phyloP scores from a whole-genome alignment of 2,329 filamentous ascomycete species.

The Calycina herbarum region DNA sequence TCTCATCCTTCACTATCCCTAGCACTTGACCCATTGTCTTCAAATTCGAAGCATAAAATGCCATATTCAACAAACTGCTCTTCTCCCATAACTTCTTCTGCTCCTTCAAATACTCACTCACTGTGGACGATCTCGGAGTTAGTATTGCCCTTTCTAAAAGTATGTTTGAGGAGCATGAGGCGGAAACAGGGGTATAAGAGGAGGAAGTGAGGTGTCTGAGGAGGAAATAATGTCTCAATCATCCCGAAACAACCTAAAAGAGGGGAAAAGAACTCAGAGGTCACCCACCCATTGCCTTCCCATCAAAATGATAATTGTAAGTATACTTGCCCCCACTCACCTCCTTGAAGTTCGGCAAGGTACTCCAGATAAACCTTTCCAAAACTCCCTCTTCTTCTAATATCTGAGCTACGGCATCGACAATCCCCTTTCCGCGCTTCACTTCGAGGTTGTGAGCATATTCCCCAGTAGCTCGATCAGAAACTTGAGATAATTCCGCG shows the following conservation, averaged over 20 bases:
- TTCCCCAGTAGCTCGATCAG: slow-evolving; percentile 26
- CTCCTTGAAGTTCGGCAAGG: slow-evolving; percentile 35
- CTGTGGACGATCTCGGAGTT: too few relatives aligned
- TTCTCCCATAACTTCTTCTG: slow-evolving; percentile 34
- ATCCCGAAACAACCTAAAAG: too few relatives aligned
- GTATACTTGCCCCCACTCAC: slow-evolving; percentile 42
- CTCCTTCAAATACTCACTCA: slow-evolving; percentile 31
- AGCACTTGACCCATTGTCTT: slow-evolving; percentile 13
- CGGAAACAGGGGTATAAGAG: too few relatives aligned
- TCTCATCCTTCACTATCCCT: slow-evolving; percentile 5
- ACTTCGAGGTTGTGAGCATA: slow-evolving; percentile 31
- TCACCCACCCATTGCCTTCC: slow-evolving; percentile 35
- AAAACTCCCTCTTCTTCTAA: slow-evolving; percentile 30
- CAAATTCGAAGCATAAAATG: slow-evolving; percentile 40
- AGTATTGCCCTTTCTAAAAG: too few relatives aligned
- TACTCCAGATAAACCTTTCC: slow-evolving; percentile 28
- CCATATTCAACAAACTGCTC: slow-evolving; percentile 40
- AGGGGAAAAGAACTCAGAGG: too few relatives aligned
- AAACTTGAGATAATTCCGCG: slow-evolving; percentile 18
- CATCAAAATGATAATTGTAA: slow-evolving; percentile 42
- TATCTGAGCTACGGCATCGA: slow-evolving; percentile 35
- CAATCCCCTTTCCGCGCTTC: slow-evolving; percentile 37
- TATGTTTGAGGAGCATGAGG: too few relatives aligned
- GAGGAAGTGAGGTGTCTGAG: too few relatives aligned
- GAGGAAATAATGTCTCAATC: too few relatives aligned